These are phyloP conservation scores for Plenodomus biglobosus DNA, from an alignment of 2,329 filamentous ascomycete genomes.

Conservation along the genomic window DNA sequence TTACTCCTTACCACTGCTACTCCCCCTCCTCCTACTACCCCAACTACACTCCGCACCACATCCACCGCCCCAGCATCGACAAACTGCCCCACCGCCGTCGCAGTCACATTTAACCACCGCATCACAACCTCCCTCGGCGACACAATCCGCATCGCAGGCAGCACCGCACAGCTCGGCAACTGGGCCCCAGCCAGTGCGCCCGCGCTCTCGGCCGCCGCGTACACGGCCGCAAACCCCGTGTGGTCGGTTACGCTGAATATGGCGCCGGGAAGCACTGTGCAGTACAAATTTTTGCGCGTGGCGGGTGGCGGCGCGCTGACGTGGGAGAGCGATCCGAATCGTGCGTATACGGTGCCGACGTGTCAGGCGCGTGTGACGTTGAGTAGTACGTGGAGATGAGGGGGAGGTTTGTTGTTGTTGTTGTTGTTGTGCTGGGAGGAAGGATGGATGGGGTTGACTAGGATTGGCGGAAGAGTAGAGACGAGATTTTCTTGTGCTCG, in stretches of 20 bases:
- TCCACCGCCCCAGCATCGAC: conserved; percentile 8
- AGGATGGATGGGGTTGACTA: not conserved
- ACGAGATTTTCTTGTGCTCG: too few species aligned
- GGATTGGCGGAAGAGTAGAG: too few species aligned
- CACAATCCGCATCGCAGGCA: conserved; percentile 52
- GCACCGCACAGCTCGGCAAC: conserved; percentile 47
- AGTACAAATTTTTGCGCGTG: conserved; percentile 52
- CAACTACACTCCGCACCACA: conserved; percentile 19
- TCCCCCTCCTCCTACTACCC: conserved; percentile 7
- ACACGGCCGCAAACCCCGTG: conserved; percentile 49
- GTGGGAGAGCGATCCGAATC: conserved; percentile 51
- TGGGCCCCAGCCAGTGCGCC: conserved; percentile 48
- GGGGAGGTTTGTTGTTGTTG: too few species aligned
- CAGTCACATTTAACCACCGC: conserved; percentile 51
- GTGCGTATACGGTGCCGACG: conserved; percentile 42
- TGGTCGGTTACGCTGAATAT: conserved; percentile 51
- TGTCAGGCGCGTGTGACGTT: conserved; percentile 31
- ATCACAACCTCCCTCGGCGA: conserved; percentile 53
- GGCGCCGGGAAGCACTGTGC: conserved; percentile 44
- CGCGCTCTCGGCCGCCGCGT: conserved; percentile 47
- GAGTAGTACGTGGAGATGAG: conserved; percentile 22
- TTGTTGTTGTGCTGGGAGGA: too few species aligned
- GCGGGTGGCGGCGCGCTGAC: conserved; percentile 48
- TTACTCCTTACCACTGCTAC: too few species aligned
- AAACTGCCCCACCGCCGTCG: conserved; percentile 34